Conservation (phyloP, 1,284 basidiomycete genomes). For the Pterula multifida region DNA sequence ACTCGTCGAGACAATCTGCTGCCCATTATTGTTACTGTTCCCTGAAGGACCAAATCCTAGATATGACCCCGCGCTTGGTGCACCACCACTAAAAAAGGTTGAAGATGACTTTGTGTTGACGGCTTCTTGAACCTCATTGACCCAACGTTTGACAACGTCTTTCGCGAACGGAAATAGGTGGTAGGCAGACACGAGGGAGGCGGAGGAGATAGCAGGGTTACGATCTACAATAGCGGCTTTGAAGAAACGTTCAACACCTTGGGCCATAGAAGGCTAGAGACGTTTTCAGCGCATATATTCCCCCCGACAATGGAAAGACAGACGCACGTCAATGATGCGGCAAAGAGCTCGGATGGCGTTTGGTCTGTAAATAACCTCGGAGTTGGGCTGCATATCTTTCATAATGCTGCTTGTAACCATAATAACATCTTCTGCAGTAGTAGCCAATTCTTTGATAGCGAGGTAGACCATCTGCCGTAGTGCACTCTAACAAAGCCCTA, state of each 20-base stretch:
- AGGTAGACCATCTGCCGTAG: conserved; percentile 97
- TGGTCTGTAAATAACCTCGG: conserved; percentile 96
- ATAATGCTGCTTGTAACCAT: conserved; percentile 99
- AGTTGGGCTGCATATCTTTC: conserved; percentile 99
- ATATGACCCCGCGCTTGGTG: conserved; percentile 38
- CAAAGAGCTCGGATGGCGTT: conserved; percentile 96
- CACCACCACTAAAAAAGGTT: conserved; percentile 45
- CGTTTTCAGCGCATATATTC: conserved; percentile 6
- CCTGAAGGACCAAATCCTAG: conserved; percentile 55
- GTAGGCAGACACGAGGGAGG: conserved; percentile 94
- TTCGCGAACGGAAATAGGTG: conserved; percentile 91
- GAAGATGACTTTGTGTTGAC: conserved; percentile 81
- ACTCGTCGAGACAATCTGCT: conserved; percentile 77
- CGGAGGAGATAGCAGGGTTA: conserved; percentile 91
- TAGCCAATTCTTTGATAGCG: conserved; percentile 95
- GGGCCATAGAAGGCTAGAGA: conserved; percentile 84
- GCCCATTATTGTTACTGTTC: conserved; percentile 42
- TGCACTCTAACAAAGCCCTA: conserved; percentile 54
- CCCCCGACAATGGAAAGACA: conserved; percentile 9
- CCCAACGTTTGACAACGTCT: conserved; percentile 96
- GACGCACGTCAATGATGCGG: conserved; percentile 92
- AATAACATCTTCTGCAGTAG: conserved; percentile 96
- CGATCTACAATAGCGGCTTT: conserved; percentile 98
- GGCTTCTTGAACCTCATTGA: conserved; percentile 96
- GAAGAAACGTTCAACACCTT: conserved; percentile 98